Percentiles rank a stretch among this genome's conserved stretches.
Conservation (phyloP, 2,329 filamentous ascomycete genomes). For the Apiospora pterosperma region DNA sequence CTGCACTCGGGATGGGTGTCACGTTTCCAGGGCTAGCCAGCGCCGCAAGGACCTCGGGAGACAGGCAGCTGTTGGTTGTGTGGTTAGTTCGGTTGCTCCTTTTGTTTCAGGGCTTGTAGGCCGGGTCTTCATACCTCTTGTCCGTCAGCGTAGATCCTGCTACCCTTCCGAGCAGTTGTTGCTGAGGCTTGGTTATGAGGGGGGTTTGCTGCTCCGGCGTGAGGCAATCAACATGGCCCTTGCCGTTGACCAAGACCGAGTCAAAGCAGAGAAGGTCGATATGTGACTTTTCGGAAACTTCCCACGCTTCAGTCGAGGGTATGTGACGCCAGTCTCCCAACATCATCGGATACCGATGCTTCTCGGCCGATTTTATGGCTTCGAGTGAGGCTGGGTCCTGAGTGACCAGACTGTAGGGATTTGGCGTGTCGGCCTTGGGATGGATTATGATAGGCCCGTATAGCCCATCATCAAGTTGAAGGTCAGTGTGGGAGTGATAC, state of each 20-base stretch:
- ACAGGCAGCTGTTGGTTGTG: conserved; percentile 28
- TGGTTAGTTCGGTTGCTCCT: not conserved
- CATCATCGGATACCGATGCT: conserved; percentile 42
- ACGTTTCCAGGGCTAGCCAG: conserved; percentile 18
- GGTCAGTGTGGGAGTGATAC: conserved; percentile 56
- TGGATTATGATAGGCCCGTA: conserved; percentile 54
- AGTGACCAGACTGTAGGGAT: conserved; percentile 49
- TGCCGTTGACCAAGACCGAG: conserved; percentile 59
- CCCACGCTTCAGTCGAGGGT: conserved; percentile 44
- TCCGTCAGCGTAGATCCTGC: conserved; percentile 33
- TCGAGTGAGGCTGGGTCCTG: conserved; percentile 31
- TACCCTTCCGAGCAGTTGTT: conserved; percentile 26
- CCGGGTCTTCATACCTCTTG: conserved; percentile 32
- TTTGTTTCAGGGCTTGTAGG: not conserved
- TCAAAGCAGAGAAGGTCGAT: conserved; percentile 56
- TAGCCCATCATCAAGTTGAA: conserved; percentile 58
- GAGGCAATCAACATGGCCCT: conserved; percentile 36
- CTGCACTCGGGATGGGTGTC: conserved; percentile 27
- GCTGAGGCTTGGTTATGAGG: conserved; percentile 26
- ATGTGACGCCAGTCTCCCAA: conserved; percentile 55
- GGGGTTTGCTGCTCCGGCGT: not conserved
- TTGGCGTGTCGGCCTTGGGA: conserved; percentile 25
- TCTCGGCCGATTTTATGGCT: conserved; percentile 48
- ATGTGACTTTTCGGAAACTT: conserved; percentile 39
- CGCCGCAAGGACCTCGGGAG: conserved; percentile 36